Base-by-base conservation (phyloP, 2,329 filamentous ascomycete genomes). In the Sporothrix inflata region DNA sequence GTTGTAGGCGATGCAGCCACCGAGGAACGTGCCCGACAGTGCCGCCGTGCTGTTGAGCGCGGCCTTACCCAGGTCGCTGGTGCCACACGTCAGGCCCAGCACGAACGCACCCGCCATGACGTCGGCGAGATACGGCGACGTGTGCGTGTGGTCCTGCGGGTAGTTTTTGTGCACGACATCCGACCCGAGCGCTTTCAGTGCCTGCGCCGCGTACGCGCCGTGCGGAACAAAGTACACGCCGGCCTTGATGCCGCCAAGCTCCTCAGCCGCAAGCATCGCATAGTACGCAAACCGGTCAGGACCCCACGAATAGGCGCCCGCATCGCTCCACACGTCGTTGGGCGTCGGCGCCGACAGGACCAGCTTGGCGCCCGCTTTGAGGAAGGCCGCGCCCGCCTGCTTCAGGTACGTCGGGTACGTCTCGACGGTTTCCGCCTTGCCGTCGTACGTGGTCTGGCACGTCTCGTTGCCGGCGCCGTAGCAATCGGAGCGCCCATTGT, bases 71-170 rank as follows among this genome's bases (percentile, higher is more conserved):
- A 75, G 69, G 42, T 71, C 68, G 67, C 74, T 74, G 1, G 71
- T 73, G 51, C 74, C 74, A 47, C 74, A 75, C 3, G 67, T 57
- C 6, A 75, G 74, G 65, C 74, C 74, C 12, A 70, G 67, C 27
- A 75, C 85, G 76, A 90, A 91, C 5, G 86, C 84, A 75, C 86
- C 82, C 0, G 88, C 84, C 70, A 88, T 85, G 4, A 85, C 80
- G 73, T 87, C 82, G 1, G 89, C 88, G n/a, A 88, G 86, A 38
- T 79, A 81, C 0, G 86, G 81, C 69, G 84, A 86, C 1, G 89
- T 90, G 78, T 91, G 89, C 0, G 89, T 91, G 78, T 91, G 89
- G 75, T 90, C 89, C 24, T 83, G 83, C 0, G 88, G 87, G 74
- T 85, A 91, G 74, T 85, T 82, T 0, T 81, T 80, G 77, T 89